A percentile compares a stretch with the other conserved stretches of the same genome.
Conservation (phyloP, 441 rosid species). For the Gossypium lobatum region DNA sequence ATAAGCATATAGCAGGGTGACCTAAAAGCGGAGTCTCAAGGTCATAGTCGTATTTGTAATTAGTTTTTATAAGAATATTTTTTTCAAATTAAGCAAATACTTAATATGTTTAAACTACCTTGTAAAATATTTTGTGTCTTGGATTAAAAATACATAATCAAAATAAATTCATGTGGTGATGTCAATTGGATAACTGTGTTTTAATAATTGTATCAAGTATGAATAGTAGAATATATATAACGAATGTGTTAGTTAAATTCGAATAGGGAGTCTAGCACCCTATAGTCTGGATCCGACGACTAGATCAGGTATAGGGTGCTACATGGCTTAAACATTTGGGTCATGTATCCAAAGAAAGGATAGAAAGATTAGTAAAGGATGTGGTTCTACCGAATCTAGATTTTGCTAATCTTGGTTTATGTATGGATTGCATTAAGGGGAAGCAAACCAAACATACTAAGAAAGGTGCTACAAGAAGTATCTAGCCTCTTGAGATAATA, state of each 20-base stretch:
- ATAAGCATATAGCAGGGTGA: no score
- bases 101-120: no score
- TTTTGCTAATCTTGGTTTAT: not conserved
- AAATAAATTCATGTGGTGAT: no score
- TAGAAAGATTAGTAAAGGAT: not conserved
- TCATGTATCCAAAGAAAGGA: not conserved
- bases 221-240: not conserved
- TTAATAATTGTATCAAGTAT: not conserved
- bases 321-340: not conserved
- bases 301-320: not conserved
- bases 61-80: not conserved
- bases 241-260: not conserved
- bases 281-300: not conserved
- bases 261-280: not conserved
- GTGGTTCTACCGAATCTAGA: not conserved
- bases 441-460: not conserved
- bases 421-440: not conserved
- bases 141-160: no score
- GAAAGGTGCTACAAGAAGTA: not conserved
- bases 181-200: not conserved
- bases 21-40: not conserved
- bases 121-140: no score
- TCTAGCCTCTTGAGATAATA: not conserved
- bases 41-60: not conserved
- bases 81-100: not conserved